Percentiles rank a stretch among this genome's conserved stretches.
Evolutionary conservation across 2,329 filamentous ascomycete species (phyloP).

Genomic region (Aspergillus alliaceus): DNA sequence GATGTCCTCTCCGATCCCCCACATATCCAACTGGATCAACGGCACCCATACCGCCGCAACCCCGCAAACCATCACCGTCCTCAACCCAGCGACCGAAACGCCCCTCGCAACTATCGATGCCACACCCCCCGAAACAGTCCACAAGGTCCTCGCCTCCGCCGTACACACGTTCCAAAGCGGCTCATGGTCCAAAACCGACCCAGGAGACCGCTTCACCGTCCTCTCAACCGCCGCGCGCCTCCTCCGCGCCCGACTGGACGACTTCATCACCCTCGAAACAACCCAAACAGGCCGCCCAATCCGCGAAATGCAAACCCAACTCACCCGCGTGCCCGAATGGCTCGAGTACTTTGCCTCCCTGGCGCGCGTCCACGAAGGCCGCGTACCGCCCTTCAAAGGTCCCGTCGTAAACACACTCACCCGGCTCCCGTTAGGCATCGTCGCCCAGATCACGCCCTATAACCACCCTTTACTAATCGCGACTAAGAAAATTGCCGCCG

Average conservation of each 20-base stretch:
- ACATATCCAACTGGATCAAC: slow-evolving; percentile 34
- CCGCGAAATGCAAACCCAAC: slow-evolving; percentile 69
- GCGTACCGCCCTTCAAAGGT: slow-evolving; percentile 62
- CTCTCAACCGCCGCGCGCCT: slow-evolving; percentile 61
- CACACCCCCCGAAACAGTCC: slow-evolving; percentile 53
- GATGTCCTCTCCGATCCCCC: slow-evolving; percentile 12
- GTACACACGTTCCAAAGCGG: slow-evolving; percentile 48
- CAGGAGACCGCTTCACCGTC: slow-evolving; percentile 61
- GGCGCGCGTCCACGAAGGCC: slow-evolving; percentile 65
- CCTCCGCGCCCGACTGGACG: slow-evolving; percentile 53
- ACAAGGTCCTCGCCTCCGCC: slow-evolving; percentile 47
- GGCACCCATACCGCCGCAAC: slow-evolving; percentile 21
- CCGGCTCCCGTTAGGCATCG: slow-evolving; percentile 39
- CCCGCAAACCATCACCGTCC: slow-evolving; percentile 18
- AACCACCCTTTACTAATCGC: slow-evolving; percentile 41
- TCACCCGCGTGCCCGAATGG: slow-evolving; percentile 60
- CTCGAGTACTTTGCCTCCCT: slow-evolving; percentile 70
- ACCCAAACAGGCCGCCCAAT: slow-evolving; percentile 67
- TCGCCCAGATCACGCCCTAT: slow-evolving; percentile 41
- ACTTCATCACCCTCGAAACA: slow-evolving; percentile 64
- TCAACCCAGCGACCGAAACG: slow-evolving; percentile 33
- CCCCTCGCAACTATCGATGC: slow-evolving; percentile 52
- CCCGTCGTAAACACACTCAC: slow-evolving; percentile 41
- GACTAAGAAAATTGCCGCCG: slow-evolving; percentile 41
- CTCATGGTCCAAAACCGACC: slow-evolving; percentile 57